A percentile compares a stretch with the other conserved stretches of the same genome.
These are phyloP conservation scores for Phialophora verrucosa DNA, from an alignment of 2,329 filamentous ascomycete species.

Conservation along the genomic window DNA sequence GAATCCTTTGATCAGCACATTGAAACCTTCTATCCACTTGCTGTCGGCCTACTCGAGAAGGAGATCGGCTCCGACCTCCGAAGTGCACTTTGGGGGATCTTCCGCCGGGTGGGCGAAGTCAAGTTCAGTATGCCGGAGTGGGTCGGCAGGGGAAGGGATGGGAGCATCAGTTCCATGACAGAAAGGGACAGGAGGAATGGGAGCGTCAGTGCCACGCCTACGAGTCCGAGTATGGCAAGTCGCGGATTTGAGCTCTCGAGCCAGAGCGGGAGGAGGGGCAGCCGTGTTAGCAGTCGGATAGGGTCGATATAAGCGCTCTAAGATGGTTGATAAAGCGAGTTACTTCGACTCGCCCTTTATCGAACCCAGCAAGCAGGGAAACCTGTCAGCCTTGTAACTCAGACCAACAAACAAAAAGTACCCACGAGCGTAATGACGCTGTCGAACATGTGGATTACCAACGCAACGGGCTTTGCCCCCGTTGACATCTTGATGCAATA, in stretches of 20 bases:
- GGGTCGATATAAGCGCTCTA: neutral
- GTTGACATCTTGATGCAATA: neutral
- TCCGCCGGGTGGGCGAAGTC: slow-evolving; percentile 83
- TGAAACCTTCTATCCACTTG: slow-evolving; percentile 81
- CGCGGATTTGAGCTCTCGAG: slow-evolving; percentile 21
- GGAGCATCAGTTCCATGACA: slow-evolving; percentile 32
- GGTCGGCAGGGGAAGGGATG: slow-evolving; percentile 32
- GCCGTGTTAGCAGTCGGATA: slow-evolving; percentile 22
- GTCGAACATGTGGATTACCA: neutral
- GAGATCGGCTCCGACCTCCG: slow-evolving; percentile 83
- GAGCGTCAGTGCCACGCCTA: slow-evolving; percentile 30
- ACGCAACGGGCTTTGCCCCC: too few relatives aligned
- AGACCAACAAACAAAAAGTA: neutral
- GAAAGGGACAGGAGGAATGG: slow-evolving; percentile 21
- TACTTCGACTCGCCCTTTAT: neutral
- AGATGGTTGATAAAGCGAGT: neutral
- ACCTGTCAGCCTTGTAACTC: neutral
- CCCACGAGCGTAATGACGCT: neutral
- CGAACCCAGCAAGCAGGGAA: neutral
- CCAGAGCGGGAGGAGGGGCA: slow-evolving; percentile 25
- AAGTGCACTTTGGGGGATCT: slow-evolving; percentile 74
- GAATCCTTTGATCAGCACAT: slow-evolving; percentile 81
- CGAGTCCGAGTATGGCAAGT: slow-evolving; percentile 26
- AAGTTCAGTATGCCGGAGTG: slow-evolving; percentile 55
- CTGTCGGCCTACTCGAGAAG: slow-evolving; percentile 79